Base-by-base conservation (phyloP, 208 protist species). In the Porcisia deanei region DNA sequence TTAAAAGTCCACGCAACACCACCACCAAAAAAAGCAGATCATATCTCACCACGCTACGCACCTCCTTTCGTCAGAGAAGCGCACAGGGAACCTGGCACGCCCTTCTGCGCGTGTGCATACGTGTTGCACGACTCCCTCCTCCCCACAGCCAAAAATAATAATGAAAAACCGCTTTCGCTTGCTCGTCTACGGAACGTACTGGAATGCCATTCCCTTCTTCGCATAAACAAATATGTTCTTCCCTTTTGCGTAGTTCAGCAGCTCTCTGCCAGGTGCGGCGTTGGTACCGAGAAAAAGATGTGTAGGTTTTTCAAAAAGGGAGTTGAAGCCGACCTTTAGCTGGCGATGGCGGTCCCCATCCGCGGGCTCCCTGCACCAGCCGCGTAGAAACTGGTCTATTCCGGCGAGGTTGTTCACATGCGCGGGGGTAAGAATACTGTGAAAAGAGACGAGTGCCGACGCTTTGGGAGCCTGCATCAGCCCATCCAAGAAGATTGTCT, bases 191-290 rank as follows among this genome's bases (percentile, higher is more conserved):
- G 84, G 78, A 57, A 91, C 82, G 72, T 94, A 97, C 53, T 93
- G 73, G 73, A 89, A 96, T 22, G 80, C 71, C 45, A 76, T 34
- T 14, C 89, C 93, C 66, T 90, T 94, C 58, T 91, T 93, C 3
- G 82, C 89, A 71, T 97, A 97, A 16, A 97, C 67, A 82, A 93
- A 94, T 16, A 97, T 87, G 71, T 87, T 91, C 80, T 94, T 96
- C 1, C 79, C 81, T 67, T 91, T 93, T 16, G 91, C 91, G 45
- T 88, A 93, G 75, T 94, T 95, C 16, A 97, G 68, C 58, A 97
- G 79, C 58, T 97, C 93, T 22, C 88, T 70, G 0, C 85, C 84
- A 0, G 93, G 93, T 20, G 82, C 75, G 7, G 89, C 57, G 69
- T 86, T 91, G 3, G 87, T 89, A 0, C 93, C 93, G 47, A 97